Percentiles rank a stretch among this genome's conserved stretches.
Evolutionary conservation across 805 yeast genomes (phyloP).

Genomic region (Tetrapisispora iriomotensis): DNA sequence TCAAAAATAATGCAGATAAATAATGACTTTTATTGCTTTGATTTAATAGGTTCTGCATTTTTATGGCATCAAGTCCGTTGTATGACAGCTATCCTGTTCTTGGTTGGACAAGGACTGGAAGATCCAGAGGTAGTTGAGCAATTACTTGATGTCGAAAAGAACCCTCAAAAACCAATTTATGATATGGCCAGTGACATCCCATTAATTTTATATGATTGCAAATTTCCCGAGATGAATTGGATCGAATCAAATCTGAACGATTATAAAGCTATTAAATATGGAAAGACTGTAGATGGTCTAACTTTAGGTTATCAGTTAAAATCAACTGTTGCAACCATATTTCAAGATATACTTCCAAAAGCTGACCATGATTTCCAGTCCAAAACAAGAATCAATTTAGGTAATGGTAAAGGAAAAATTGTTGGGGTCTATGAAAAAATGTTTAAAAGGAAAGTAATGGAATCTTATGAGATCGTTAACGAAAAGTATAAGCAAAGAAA

Average conservation of each 20-base stretch:
- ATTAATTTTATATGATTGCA: conserved; percentile 76
- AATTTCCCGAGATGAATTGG: conserved; percentile 68
- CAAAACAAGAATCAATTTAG: conserved; percentile 42
- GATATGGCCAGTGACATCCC: conserved; percentile 90
- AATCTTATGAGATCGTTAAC: conserved; percentile 61
- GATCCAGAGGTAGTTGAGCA: conserved; percentile 44
- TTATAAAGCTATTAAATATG: conserved; percentile 34
- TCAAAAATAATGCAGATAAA: conserved; percentile 37
- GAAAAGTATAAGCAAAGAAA: conserved; percentile 45
- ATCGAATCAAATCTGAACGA: conserved; percentile 20
- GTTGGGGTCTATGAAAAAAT: conserved; percentile 49
- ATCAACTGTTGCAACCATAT: conserved; percentile 40
- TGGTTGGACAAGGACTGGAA: conserved; percentile 75
- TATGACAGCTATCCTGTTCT: conserved; percentile 75
- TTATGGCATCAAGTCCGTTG: conserved; percentile 97
- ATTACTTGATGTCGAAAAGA: conserved; percentile 46
- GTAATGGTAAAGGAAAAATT: conserved; percentile 69
- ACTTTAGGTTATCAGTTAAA: conserved; percentile 52
- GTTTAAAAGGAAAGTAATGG: conserved; percentile 47
- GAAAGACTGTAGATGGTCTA: conserved; percentile 37
- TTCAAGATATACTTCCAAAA: conserved; percentile 33
- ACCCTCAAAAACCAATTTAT: conserved; percentile 66
- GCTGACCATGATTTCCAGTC: conserved; percentile 17
- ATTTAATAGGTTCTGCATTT: conserved; percentile 80
- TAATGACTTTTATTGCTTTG: conserved; percentile 53